phyloP scores from a whole-genome alignment of 2,329 filamentous ascomycete species.

The Xylaria sp. region DNA sequence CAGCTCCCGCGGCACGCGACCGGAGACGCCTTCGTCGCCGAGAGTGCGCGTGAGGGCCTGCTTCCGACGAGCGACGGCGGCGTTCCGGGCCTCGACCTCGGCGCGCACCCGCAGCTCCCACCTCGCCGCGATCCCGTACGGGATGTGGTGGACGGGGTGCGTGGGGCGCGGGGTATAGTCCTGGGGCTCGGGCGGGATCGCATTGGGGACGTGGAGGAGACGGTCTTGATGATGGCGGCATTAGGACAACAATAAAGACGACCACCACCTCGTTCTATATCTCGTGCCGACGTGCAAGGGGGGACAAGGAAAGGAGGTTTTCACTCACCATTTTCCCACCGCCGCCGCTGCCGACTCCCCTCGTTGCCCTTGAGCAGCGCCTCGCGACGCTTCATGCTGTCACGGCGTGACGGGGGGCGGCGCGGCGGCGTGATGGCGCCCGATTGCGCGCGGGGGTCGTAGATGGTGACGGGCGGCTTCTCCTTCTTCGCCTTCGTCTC shows the following conservation, averaged over 20 bases:
- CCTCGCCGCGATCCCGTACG: constrained; percentile 80
- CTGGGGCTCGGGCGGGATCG: constrained; percentile 78
- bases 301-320: constrained; percentile 36
- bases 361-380: constrained; percentile 88
- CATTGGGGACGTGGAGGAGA: constrained; percentile 86
- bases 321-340: constrained; percentile 90
- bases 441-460: constrained; percentile 43
- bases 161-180: constrained; percentile 89
- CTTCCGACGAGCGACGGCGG: constrained; percentile 54
- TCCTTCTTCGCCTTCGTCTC: constrained; percentile 67
- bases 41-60: constrained; percentile 56
- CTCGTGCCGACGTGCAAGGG: not conserved
- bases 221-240: constrained; percentile 68
- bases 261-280: no score
- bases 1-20: constrained; percentile 80
- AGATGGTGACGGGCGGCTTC: constrained; percentile 46
- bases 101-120: constrained; percentile 58
- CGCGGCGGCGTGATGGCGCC: constrained; percentile 50
- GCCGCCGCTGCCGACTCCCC: constrained; percentile 82
- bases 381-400: constrained; percentile 72
- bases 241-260: not conserved
- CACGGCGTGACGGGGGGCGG: constrained; percentile 61
- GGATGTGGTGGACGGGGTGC: constrained; percentile 79
- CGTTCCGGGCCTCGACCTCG: constrained; percentile 58
- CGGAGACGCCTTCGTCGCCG: constrained; percentile 58